phyloP scores from a whole-genome alignment of 306 rosid species.

The Citrullus mucosospermus region DNA sequence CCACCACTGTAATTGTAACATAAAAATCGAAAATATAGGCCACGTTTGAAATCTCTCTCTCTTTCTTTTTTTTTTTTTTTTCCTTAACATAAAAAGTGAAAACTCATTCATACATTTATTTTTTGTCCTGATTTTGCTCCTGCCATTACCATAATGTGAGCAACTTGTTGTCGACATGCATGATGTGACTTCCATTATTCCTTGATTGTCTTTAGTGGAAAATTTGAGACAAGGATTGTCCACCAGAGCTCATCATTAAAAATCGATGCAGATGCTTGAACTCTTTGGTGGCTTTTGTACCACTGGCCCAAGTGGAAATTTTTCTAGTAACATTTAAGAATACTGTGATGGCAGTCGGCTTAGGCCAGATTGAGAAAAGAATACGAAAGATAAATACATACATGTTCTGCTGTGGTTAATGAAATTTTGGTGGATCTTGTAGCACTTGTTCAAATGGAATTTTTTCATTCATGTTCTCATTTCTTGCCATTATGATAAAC shows the following conservation, averaged over 20 bases:
- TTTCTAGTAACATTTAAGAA: too few relatives aligned
- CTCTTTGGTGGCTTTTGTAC: not conserved
- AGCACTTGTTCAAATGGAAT: too few relatives aligned
- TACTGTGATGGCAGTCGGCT: too few relatives aligned
- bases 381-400: too few relatives aligned
- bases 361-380: too few relatives aligned
- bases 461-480: too few relatives aligned
- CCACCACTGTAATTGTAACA: constrained; percentile 37
- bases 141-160: not conserved
- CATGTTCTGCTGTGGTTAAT: too few relatives aligned
- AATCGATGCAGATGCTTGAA: not conserved
- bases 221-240: not conserved
- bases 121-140: too few relatives aligned
- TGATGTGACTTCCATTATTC: not conserved
- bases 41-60: constrained; percentile 23
- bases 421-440: too few relatives aligned
- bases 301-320: not conserved
- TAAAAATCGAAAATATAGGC: constrained; percentile 29
- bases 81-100: not conserved
- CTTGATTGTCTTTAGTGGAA: not conserved
- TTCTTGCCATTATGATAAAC: too few relatives aligned
- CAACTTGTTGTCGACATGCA: too few relatives aligned
- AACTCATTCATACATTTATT: not conserved
- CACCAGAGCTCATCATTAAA: not conserved
- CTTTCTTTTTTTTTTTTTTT: not conserved